These are phyloP conservation scores for Ehretia macrophylla DNA, from an alignment of 257 asterid species.

Conservation along the genomic window DNA sequence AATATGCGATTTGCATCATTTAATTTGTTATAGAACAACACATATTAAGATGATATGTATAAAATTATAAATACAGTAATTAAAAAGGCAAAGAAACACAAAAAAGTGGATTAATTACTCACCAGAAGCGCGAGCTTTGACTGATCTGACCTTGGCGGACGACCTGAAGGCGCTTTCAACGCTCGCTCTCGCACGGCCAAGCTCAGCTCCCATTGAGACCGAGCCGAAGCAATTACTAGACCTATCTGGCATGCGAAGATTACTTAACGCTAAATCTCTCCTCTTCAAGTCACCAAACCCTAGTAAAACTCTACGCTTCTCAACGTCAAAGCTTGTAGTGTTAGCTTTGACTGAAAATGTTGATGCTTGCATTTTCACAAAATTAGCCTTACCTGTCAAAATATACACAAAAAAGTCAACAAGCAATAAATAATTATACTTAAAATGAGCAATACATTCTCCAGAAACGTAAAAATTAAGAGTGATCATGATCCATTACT, in stretches of 20 bases:
- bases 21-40: not conserved
- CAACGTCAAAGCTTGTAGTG: conserved; percentile 26
- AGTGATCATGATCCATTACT: too few relatives aligned
- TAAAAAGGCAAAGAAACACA: not conserved
- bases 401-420: conserved; percentile 32
- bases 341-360: conserved; percentile 35
- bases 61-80: not conserved
- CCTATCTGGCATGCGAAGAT: conserved; percentile 35
- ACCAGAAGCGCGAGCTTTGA: conserved; percentile 62
- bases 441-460: not conserved
- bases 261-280: conserved; percentile 10
- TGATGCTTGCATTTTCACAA: conserved; percentile 55
- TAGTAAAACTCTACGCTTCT: conserved; percentile 28
- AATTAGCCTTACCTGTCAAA: conserved; percentile 24
- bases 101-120: conserved; percentile 16
- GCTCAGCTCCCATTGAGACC: conserved; percentile 43
- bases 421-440: conserved; percentile 6
- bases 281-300: conserved; percentile 21
- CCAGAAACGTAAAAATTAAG: too few relatives aligned
- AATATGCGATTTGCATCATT: too few relatives aligned
- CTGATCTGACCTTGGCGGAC: conserved; percentile 47
- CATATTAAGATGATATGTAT: too few relatives aligned
- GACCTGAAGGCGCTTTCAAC: conserved; percentile 32
- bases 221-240: conserved; percentile 41
- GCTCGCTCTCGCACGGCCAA: conserved; percentile 25